Percentiles rank a stretch among this genome's conserved stretches.
These are phyloP conservation scores for Diphasiastrum complanatum DNA, from an alignment of 83 land plant species.

Conservation along the genomic window DNA sequence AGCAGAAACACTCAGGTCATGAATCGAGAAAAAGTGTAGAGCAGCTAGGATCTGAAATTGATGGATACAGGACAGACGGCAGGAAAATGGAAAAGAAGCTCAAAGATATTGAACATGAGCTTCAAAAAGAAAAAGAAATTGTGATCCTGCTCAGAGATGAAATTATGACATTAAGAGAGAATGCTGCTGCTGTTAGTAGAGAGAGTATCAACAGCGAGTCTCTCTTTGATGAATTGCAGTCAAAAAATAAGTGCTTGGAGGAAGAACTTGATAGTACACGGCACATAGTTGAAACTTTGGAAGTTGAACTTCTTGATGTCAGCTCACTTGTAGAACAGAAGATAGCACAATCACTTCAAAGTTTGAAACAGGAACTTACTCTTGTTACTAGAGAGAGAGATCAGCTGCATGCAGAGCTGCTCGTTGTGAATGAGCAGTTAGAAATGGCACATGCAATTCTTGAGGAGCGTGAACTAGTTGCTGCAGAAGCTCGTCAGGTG, in stretches of 20 bases:
- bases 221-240: not conserved
- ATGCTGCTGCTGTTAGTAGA: not conserved
- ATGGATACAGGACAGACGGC: not conserved
- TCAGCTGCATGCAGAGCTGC: conserved; percentile 40
- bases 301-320: conserved; percentile 43
- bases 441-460: conserved; percentile 60
- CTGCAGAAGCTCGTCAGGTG: conserved; percentile 83
- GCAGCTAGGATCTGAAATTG: not conserved
- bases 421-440: conserved; percentile 57
- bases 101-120: too few species aligned
- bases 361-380: conserved; percentile 38
- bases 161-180: too few species aligned
- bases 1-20: conserved; percentile 49
- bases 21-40: conserved; percentile 15
- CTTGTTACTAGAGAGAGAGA: conserved; percentile 49
- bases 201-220: not conserved
- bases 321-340: conserved; percentile 38
- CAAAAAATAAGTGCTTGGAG: conserved; percentile 15
- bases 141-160: too few species aligned
- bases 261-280: conserved; percentile 32
- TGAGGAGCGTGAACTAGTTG: conserved; percentile 74
- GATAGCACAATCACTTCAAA: conserved; percentile 37
- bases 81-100: too few species aligned
- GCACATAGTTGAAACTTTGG: conserved; percentile 42
- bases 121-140: too few species aligned